Evolutionary conservation across 2,329 filamentous ascomycete species (phyloP).

Genomic region (Neopestalotiopsis rosae): DNA sequence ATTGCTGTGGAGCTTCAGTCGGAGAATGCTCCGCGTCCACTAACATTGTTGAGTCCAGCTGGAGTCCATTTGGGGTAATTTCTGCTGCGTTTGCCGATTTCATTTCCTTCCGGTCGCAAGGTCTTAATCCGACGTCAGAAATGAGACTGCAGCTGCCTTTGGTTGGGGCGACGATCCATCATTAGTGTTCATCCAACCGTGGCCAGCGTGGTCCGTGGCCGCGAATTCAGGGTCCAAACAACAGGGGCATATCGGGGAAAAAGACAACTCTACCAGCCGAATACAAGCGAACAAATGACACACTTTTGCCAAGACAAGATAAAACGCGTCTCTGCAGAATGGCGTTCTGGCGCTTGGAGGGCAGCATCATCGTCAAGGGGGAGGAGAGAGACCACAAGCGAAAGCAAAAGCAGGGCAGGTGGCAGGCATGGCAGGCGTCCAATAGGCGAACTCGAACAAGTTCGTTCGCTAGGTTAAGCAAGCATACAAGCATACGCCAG

Average conservation of each 20-base stretch:
- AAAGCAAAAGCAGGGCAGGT: neutral
- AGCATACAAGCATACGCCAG: too few relatives aligned
- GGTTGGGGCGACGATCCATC: neutral
- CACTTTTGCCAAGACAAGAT: neutral
- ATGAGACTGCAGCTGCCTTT: neutral
- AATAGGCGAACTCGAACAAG: neutral
- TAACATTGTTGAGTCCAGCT: neutral
- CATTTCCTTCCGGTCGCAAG: neutral
- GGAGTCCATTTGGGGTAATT: neutral
- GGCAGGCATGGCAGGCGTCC: neutral
- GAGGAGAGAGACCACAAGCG: neutral
- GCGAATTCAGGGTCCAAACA: neutral
- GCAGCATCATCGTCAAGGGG: neutral
- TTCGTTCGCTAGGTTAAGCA: neutral
- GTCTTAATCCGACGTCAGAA: constrained; percentile 1
- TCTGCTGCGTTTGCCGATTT: neutral
- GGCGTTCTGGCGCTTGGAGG: neutral
- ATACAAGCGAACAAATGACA: neutral
- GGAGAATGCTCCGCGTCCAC: too few relatives aligned
- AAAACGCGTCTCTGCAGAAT: neutral
- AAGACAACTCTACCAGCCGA: neutral
- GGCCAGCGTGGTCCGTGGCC: neutral
- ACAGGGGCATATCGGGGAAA: neutral
- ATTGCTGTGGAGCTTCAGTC: too few relatives aligned
- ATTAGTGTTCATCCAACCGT: neutral